Evolutionary conservation across 192 early-diverging fungal species (phyloP).

Genomic region (Coemansia reversa): DNA sequence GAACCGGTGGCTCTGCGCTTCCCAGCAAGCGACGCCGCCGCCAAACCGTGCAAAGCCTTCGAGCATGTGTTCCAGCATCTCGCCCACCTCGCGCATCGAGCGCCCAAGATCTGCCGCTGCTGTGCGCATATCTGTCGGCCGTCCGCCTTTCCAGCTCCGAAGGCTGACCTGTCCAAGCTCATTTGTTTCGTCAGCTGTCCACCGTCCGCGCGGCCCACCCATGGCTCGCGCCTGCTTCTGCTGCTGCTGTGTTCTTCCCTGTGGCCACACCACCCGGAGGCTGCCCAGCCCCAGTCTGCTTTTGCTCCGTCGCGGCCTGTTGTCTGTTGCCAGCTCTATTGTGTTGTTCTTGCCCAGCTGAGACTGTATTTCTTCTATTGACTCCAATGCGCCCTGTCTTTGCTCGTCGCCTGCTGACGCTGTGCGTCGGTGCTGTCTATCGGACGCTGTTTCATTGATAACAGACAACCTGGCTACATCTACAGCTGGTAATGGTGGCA

Average conservation of each 20-base stretch:
- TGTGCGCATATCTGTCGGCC: constrained; percentile 18
- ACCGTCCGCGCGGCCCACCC: constrained; percentile 14
- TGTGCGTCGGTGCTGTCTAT: constrained; percentile 15
- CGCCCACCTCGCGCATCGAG: constrained; percentile 19
- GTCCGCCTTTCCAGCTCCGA: constrained; percentile 34
- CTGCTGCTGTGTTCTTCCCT: constrained; percentile 15
- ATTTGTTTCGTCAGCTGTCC: constrained; percentile 35
- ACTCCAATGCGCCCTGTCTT: neutral
- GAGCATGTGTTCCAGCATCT: constrained; percentile 50
- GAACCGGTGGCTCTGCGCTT: constrained; percentile 18
- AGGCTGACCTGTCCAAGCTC: constrained; percentile 29
- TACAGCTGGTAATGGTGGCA: constrained; percentile 31
- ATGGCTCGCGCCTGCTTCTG: neutral
- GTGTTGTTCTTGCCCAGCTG: neutral
- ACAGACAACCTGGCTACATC: constrained; percentile 10
- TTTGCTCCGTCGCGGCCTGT: constrained; percentile 9
- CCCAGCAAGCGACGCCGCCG: constrained; percentile 31
- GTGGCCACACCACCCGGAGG: constrained; percentile 24
- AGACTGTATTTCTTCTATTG: neutral
- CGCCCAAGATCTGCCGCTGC: constrained; percentile 27
- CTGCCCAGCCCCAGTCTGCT: constrained; percentile 29
- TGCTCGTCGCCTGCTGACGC: constrained; percentile 25
- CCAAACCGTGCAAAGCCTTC: constrained; percentile 45
- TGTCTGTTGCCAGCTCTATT: constrained; percentile 5
- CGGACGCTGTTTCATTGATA: neutral